Percentiles rank a stretch among this genome's conserved stretches.
phyloP scores from a whole-genome alignment of 1,284 basidiomycete genomes.

The Golubevia pallescens region DNA sequence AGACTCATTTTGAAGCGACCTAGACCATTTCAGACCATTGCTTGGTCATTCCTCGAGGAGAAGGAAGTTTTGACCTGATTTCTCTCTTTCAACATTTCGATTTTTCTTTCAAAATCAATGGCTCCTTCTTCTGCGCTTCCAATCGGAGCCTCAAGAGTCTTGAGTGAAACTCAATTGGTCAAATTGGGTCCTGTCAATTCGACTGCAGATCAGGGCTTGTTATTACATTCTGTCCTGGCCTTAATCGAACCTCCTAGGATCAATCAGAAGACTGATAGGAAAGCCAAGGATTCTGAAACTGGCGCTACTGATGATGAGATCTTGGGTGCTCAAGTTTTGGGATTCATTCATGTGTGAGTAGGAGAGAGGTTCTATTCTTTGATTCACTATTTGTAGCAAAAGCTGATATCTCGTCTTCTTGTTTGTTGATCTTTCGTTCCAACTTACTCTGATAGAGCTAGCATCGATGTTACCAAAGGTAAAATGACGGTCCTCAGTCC shows the following conservation, averaged over 20 bases:
- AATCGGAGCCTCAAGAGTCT: slow-evolving; percentile 47
- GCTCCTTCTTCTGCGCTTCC: slow-evolving; percentile 58
- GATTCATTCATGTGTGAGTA: slow-evolving; percentile 52
- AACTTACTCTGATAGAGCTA: slow-evolving; percentile 19
- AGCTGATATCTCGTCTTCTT: neutral
- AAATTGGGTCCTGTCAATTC: slow-evolving; percentile 53
- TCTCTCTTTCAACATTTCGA: no score
- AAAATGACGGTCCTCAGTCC: slow-evolving; percentile 57
- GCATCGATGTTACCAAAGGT: slow-evolving; percentile 47
- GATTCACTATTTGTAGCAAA: neutral
- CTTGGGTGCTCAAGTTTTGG: slow-evolving; percentile 43
- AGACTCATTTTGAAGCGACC: no score
- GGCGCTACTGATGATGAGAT: slow-evolving; percentile 22
- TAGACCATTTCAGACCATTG: no score
- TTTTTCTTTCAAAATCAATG: slow-evolving; percentile 25
- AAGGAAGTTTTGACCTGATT: no score
- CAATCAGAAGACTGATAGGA: neutral
- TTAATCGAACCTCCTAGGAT: slow-evolving; percentile 46
- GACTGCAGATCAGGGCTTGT: slow-evolving; percentile 36
- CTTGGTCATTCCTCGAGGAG: no score
- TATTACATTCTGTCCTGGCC: slow-evolving; percentile 51
- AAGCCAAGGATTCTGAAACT: neutral
- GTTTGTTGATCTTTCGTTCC: neutral
- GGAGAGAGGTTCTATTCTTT: neutral
- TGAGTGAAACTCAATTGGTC: slow-evolving; percentile 53